These are phyloP conservation scores for Umbellularia californica DNA, from an alignment of 164 flowering plant species.

Conservation along the genomic window DNA sequence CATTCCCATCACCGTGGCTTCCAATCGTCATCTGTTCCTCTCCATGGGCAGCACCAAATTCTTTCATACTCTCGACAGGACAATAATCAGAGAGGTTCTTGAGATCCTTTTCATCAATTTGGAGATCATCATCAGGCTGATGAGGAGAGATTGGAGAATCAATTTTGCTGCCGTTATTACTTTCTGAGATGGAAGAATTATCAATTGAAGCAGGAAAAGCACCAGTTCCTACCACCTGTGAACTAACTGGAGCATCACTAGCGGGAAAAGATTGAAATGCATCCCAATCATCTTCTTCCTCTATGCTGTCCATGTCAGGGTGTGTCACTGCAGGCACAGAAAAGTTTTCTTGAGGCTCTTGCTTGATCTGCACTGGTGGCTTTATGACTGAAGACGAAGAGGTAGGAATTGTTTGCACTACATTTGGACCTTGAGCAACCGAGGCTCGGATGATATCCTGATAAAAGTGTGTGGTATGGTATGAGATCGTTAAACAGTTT, in stretches of 20 bases:
- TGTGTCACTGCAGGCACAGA: conserved; percentile 9
- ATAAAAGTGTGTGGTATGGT: conserved; percentile 6
- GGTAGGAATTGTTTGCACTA: conserved; percentile 29
- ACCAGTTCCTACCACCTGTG: conserved; percentile 13
- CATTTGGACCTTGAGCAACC: conserved; percentile 48
- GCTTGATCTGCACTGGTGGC: conserved; percentile 46
- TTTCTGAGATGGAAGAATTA: conserved; percentile 17
- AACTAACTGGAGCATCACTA: conserved; percentile 24
- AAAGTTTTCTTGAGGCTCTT: conserved; percentile 12
- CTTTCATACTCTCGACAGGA: not conserved
- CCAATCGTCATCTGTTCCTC: not conserved
- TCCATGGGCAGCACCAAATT: not conserved
- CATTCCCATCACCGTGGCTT: not conserved
- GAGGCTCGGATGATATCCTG: conserved; percentile 86
- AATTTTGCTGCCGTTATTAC: conserved; percentile 1
- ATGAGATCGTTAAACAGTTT: not conserved
- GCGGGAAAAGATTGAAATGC: conserved; percentile 91
- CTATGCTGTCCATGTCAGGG: conserved; percentile 4
- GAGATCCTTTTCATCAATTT: not conserved
- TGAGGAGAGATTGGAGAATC: conserved; percentile 6
- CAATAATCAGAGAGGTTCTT: not conserved
- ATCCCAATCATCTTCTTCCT: conserved; percentile 90
- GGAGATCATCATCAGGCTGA: not conserved
- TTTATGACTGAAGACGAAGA: conserved; percentile 47
- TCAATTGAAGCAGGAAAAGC: conserved; percentile 20